These are phyloP conservation scores for Malania oleifera DNA, from an alignment of 164 flowering plant species.

Conservation along the genomic window DNA sequence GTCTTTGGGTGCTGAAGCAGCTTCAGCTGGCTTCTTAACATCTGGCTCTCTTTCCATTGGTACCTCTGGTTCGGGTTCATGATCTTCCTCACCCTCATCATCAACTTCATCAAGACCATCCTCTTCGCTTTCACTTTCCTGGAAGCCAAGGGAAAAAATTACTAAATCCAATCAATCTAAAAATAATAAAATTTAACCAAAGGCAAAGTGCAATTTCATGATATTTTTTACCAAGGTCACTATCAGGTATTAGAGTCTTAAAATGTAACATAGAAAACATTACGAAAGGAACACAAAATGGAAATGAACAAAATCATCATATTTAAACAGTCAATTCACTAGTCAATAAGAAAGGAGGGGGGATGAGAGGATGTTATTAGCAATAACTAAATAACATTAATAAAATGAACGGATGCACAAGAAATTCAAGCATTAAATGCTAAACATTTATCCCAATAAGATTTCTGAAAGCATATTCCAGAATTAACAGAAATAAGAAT, in stretches of 20 bases:
- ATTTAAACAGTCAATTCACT: background rate
- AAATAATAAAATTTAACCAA: background rate
- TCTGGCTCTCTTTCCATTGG: constrained; percentile 37
- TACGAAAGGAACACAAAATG: background rate
- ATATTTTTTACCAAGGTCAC: no score
- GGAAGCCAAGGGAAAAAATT: constrained; percentile 5
- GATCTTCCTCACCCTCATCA: constrained; percentile 68
- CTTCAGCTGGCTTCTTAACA: constrained; percentile 40
- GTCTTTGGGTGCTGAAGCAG: constrained; percentile 48
- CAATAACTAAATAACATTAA: no score
- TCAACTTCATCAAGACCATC: constrained; percentile 64
- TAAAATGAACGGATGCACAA: no score
- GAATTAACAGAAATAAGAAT: no score
- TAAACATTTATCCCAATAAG: no score
- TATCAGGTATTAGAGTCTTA: background rate
- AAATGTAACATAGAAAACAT: background rate
- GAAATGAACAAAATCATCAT: background rate
- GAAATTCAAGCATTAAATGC: no score
- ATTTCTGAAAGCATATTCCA: no score
- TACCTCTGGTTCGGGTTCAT: constrained; percentile 57
- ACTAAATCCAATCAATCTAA: background rate
- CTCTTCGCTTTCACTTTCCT: constrained; percentile 94
- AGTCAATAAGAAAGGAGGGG: no score
- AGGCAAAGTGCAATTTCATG: background rate
- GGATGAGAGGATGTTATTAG: no score